These are phyloP conservation scores for Termitomyces sp. DNA, from an alignment of 768 basidiomycete species.

Conservation along the genomic window DNA sequence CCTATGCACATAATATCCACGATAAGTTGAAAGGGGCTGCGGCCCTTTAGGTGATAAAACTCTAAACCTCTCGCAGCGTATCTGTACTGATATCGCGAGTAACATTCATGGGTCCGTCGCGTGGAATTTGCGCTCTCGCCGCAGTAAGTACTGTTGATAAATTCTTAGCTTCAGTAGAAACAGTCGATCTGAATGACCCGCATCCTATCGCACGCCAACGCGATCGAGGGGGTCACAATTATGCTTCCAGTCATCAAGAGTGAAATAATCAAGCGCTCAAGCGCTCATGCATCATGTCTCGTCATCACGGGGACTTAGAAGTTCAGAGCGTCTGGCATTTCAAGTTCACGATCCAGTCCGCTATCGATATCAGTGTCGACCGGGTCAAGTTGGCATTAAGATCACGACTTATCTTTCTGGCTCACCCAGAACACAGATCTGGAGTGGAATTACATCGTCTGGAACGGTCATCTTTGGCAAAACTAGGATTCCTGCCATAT, in stretches of 20 bases:
- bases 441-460: constrained; percentile 58
- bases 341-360: constrained; percentile 48
- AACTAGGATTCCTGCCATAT: constrained; percentile 64
- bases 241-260: constrained; percentile 55
- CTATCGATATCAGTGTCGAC: constrained; percentile 47
- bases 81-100: too few relatives aligned
- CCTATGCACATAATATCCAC: too few relatives aligned
- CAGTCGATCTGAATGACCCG: constrained; percentile 51
- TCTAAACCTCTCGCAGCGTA: too few relatives aligned
- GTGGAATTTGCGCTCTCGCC: background rate
- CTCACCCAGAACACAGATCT: constrained; percentile 25
- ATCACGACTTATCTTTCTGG: background rate
- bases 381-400: constrained; percentile 26
- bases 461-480: constrained; percentile 76
- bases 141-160: background rate
- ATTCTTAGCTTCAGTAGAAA: constrained; percentile 50
- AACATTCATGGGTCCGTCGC: background rate
- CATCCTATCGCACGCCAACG: constrained; percentile 59
- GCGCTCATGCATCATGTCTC: too few relatives aligned
- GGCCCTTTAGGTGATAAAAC: too few relatives aligned
- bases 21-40: too few relatives aligned
- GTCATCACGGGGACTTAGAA: constrained; percentile 64
- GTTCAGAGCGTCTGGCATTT: constrained; percentile 50
- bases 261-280: constrained; percentile 60
- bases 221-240: constrained; percentile 61